Conservation (phyloP, 2,329 filamentous ascomycete genomes). For the Aspergillus candidus region DNA sequence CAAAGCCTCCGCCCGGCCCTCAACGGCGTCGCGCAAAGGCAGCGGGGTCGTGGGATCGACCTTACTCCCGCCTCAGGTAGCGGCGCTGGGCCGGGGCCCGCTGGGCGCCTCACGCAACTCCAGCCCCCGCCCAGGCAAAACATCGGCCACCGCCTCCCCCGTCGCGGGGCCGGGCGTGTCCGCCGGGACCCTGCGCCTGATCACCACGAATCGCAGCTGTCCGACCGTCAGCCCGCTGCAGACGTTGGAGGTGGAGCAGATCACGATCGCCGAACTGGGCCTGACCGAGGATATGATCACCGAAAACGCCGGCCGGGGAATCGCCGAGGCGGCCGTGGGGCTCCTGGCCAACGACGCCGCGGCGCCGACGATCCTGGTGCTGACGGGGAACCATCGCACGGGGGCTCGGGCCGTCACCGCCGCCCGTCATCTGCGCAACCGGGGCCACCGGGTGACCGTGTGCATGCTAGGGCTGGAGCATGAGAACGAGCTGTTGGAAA, state of each 20-base stretch:
- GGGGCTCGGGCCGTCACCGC: conserved; percentile 80
- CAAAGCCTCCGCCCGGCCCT: conserved; percentile 30
- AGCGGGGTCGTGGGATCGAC: conserved; percentile 37
- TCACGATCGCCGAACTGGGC: conserved; percentile 79
- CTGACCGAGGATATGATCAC: conserved; percentile 85
- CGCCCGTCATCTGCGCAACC: conserved; percentile 78
- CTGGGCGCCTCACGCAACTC: conserved; percentile 32
- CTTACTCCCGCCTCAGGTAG: conserved; percentile 30
- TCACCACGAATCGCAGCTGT: conserved; percentile 50
- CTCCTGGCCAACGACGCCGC: conserved; percentile 54
- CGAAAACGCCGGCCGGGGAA: conserved; percentile 82
- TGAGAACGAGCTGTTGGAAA: conserved; percentile 72
- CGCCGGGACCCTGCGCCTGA: conserved; percentile 46
- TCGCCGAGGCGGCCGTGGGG: conserved; percentile 72
- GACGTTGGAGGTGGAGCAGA: conserved; percentile 88
- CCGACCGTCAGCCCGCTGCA: conserved; percentile 63
- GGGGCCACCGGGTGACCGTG: conserved; percentile 71
- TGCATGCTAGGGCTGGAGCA: conserved; percentile 81
- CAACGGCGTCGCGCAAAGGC: conserved; percentile 36
- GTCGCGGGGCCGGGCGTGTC: conserved; percentile 33
- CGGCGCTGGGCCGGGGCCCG: conserved; percentile 29
- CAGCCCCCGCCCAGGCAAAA: conserved; percentile 37
- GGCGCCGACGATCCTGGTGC: conserved; percentile 60
- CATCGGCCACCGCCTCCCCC: conserved; percentile 37
- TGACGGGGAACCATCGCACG: conserved; percentile 94